Evolutionary conservation across 495 filamentous ascomycete species (phyloP).

Genomic region (Penicillium soppii): DNA sequence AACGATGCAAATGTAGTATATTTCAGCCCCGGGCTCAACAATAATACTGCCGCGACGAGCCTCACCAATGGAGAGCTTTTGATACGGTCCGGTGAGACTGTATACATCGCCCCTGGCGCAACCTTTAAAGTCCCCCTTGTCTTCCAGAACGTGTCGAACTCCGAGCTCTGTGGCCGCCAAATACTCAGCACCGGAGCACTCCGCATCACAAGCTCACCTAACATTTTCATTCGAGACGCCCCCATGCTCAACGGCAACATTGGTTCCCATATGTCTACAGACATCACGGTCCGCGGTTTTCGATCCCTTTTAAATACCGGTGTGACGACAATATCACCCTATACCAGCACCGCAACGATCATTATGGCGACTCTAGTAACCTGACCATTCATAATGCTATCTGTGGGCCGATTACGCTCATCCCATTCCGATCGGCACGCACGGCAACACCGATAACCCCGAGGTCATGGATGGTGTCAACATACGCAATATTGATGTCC

Average conservation of each 20-base stretch:
- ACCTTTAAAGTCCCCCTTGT: conserved; percentile 8
- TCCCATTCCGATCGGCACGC: conserved; percentile 17
- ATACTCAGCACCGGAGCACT: too few species aligned
- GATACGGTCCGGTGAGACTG: conserved; percentile 17
- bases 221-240: too few species aligned
- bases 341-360: conserved; percentile 13
- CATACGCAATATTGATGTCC: conserved; percentile 14
- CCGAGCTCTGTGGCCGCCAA: too few species aligned
- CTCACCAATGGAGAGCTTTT: conserved; percentile 7
- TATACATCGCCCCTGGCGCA: conserved; percentile 19
- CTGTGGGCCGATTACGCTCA: conserved; percentile 12
- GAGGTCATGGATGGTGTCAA: conserved; percentile 8
- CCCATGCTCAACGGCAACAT: too few species aligned
- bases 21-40: conserved; percentile 21
- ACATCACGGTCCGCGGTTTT: too few species aligned
- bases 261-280: too few species aligned
- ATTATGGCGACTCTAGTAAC: conserved; percentile 11
- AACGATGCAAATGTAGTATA: conserved; percentile 13
- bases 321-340: conserved; percentile 20
- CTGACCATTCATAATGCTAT: conserved; percentile 15
- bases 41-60: background rate
- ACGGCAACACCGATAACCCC: conserved; percentile 10
- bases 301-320: too few species aligned
- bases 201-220: too few species aligned
- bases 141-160: conserved; percentile 16